Evolutionary conservation across 257 asterid genomes (phyloP).

Genomic region (Mitragyna speciosa): DNA sequence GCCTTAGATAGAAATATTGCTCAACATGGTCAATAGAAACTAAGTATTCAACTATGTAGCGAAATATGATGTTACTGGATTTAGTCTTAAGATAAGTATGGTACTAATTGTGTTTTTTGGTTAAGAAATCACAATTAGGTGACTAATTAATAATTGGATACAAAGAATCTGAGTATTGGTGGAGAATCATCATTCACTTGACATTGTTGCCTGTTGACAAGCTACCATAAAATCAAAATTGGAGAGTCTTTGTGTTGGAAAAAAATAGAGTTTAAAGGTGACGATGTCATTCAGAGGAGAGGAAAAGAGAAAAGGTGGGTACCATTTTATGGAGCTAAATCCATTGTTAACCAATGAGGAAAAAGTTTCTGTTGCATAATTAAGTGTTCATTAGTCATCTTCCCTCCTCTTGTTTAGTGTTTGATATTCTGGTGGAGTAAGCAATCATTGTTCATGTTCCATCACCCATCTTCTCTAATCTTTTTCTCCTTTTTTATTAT

Average conservation of each 20-base stretch:
- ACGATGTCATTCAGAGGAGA: neutral
- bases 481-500: neutral
- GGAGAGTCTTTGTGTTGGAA: neutral
- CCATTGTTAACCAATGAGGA: neutral
- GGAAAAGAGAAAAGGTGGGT: neutral
- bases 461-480: neutral
- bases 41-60: neutral
- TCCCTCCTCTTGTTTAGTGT: neutral
- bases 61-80: neutral
- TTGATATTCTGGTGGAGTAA: neutral
- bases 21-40: too few relatives aligned
- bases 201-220: constrained; percentile 11
- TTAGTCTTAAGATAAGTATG: neutral
- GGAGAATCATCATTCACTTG: constrained; percentile 14
- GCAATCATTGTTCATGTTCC: neutral
- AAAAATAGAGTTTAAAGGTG: neutral
- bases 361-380: neutral
- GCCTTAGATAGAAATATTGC: neutral
- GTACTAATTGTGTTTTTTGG: neutral
- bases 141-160: constrained; percentile 21
- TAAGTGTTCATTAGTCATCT: neutral
- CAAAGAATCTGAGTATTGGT: constrained; percentile 5
- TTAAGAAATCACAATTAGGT: constrained; percentile 20
- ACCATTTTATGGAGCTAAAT: neutral
- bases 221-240: constrained; percentile 12